Evolutionary conservation across 495 filamentous ascomycete species (phyloP).

Genomic region (Hypoxylon perforatum): DNA sequence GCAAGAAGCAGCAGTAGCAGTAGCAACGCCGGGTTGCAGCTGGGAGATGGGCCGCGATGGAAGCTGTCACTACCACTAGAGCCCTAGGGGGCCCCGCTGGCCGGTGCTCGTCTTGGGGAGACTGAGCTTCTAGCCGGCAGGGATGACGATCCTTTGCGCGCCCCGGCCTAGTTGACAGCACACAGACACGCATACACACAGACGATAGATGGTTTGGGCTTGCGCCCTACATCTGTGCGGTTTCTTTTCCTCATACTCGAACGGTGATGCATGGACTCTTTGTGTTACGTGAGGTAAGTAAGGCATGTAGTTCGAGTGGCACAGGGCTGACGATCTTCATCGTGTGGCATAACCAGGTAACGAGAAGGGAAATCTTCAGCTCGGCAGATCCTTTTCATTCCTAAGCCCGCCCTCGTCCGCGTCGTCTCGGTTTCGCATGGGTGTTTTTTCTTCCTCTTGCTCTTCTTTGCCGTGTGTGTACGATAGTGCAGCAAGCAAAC

Average conservation of each 20-base stretch:
- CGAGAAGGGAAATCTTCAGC: slow-evolving; percentile 10
- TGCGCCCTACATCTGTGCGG: too few species aligned
- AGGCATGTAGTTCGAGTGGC: background rate
- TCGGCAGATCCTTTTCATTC: slow-evolving; percentile 15
- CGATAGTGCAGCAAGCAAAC: slow-evolving; percentile 2
- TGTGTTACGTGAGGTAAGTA: slow-evolving; percentile 11
- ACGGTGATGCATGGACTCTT: slow-evolving; percentile 31
- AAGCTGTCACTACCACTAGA: slow-evolving; percentile 3
- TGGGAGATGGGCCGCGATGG: background rate
- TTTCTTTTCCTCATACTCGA: slow-evolving; percentile 2
- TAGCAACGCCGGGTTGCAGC: background rate
- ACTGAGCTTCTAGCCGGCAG: slow-evolving; percentile 17
- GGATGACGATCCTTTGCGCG: slow-evolving; percentile 39
- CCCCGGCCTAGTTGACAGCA: too few species aligned
- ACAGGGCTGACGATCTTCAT: slow-evolving; percentile 13
- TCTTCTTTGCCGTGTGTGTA: too few species aligned
- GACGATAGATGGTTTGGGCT: background rate
- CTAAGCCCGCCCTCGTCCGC: too few species aligned
- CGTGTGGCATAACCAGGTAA: background rate
- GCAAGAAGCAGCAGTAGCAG: background rate
- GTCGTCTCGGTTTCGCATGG: too few species aligned
- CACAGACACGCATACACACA: slow-evolving; percentile 15
- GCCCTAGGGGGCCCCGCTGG: slow-evolving; percentile 12
- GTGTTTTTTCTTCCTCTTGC: too few species aligned
- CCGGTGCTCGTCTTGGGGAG: slow-evolving; percentile 28